Evolutionary conservation across 2,329 filamentous ascomycete species (phyloP), one percentile per base, ranked within the genome.

Genomic region (Fusarium nodosum): DNA sequence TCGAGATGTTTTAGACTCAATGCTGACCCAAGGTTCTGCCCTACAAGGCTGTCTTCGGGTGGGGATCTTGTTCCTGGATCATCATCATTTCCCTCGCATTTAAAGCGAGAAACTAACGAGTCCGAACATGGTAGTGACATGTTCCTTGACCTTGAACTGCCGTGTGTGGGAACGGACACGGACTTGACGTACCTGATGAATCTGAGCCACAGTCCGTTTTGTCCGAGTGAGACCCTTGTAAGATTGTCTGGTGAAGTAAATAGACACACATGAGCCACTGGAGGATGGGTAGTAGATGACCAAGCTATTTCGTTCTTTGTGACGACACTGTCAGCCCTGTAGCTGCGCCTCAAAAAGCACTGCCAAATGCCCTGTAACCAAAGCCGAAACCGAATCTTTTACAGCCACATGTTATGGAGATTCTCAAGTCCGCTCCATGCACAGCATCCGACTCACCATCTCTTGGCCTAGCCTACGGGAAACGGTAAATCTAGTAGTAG

Each of bases 111-210:
- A 57, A 12, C 22, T 36, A 52, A 52, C 34, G 48, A 52, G 48
- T 52, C 45, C 30, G 51, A 44, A 39, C 7, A 48, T 24, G 31
- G 42, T n/a, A 52, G 7, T 30, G 60, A 39, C 45, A 16, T 24
- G 13, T 26, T 15, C 22, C 7, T 33, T 58, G 28, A 58, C 22
- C 7, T 33, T 58, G 28, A 64, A 64, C 33, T 50, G 24, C 44
- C 51, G 34, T 15, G 10, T 33, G 36, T 48, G 44, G 53, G 41
- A 47, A 65, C 60, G 62, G 62, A 65, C 39, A 65, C 62, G 62
- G 62, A 65, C 60, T 65, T 65, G 46, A n/a, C 22, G 26, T 2
- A 15, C 18, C 8, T 15, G 8, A 46, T n/a, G 34, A 28, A 36
- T 41, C 53, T 50, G 9, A 60, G 62, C 62, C 62, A 45, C 60